Conservation (phyloP, 2,329 filamentous ascomycete species). For the Trichoderma endophyticum region DNA sequence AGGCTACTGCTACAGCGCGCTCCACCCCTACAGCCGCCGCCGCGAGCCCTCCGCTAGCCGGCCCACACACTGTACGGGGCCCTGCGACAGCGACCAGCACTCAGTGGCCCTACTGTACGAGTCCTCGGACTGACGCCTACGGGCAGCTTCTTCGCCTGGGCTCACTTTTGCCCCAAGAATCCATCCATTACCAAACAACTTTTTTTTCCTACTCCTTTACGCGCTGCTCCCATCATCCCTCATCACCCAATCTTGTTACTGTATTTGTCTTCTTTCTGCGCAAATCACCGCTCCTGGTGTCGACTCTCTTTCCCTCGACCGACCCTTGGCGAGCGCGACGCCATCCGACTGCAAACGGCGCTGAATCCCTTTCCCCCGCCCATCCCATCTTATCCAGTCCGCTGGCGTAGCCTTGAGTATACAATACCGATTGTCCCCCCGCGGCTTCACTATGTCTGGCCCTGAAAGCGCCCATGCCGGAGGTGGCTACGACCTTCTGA, state of each 20-base stretch:
- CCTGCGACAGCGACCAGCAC: conserved; percentile 4
- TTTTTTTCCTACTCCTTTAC: background rate
- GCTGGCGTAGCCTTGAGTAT: conserved; percentile 1
- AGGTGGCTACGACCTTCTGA: conserved; percentile 55
- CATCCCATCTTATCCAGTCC: background rate
- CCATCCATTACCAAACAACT: conserved; percentile 15
- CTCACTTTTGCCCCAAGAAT: conserved; percentile 16
- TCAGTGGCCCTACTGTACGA: background rate
- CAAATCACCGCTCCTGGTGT: conserved; percentile 4
- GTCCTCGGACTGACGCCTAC: background rate
- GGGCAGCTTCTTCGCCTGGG: conserved; percentile 14
- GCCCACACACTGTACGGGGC: conserved; percentile 15
- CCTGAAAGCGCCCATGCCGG: conserved; percentile 41
- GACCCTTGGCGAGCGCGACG: conserved; percentile 18
- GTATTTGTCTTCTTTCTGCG: background rate
- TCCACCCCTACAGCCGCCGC: conserved; percentile 7
- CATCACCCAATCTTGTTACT: conserved; percentile 3
- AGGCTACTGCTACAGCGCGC: background rate
- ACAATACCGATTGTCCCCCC: background rate
- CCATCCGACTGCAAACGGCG: conserved; percentile 13
- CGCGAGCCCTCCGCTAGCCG: conserved; percentile 13
- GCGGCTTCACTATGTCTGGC: conserved; percentile 45
- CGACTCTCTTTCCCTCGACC: conserved; percentile 2
- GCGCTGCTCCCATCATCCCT: conserved; percentile 4
- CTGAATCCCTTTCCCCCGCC: conserved; percentile 2